Base-by-base conservation (phyloP, 345 rosid species). In the Lepidium aucheri region DNA sequence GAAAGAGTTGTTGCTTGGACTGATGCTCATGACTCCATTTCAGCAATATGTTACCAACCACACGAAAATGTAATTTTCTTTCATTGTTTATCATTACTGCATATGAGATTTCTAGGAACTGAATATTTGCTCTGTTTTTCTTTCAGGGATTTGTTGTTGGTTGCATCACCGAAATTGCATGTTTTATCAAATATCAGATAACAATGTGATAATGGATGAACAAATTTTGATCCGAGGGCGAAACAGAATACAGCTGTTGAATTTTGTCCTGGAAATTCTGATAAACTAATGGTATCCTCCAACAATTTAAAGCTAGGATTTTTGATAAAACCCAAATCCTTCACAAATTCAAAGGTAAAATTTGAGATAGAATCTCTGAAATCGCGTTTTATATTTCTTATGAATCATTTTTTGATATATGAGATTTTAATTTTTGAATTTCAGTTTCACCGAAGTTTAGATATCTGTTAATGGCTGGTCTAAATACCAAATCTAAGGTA, bases 1-100 rank as follows among this genome's bases (percentile, higher is more conserved):
- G 63, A 76, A 55, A 80, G 85, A 77, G 97, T 93, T 42, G 82
- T 90, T 15, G 81, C 84, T 73, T 93, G 99, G 99, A 80, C 77
- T 1, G 88, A 90, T n/a, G 80, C 72, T 7, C 78, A 74, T 46
- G 86, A 93, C 67, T 82, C 77, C 30, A 82, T 85, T 81, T 81
- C 96, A 8, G 86, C 97, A 2, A 66, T 93, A 12, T 75, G 88
- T 58, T 90, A 86, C 83, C 74, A 76, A 75, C 83, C 83, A 41
- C 80, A 88, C 67, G 99, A 95, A 47, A 84, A 83, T 49, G 98
- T 89, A 80, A 36, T 40, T 36, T 53, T n/a, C 10, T 30, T 30
- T 59, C 16, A 20, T n/a, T n/a, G n/a, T n/a, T n/a, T n/a, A n/a
- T n/a, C n/a, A n/a, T n/a, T n/a, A n/a, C n/a, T n/a, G n/a, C n/a